Evolutionary conservation across 2,329 filamentous ascomycete genomes (phyloP).

Genomic region (Clarireedia monteithiana): DNA sequence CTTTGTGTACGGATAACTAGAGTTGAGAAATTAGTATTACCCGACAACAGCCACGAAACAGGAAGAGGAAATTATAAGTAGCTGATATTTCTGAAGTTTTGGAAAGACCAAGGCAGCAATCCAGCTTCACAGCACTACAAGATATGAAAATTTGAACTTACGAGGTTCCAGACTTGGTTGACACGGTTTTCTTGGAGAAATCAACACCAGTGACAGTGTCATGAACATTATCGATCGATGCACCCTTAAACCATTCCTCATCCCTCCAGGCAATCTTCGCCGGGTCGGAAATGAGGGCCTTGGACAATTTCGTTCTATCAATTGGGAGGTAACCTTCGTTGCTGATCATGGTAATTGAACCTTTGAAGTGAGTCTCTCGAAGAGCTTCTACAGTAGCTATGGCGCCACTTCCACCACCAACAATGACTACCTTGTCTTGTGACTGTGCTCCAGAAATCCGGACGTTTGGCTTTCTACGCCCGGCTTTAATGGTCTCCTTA

Average conservation of each 20-base stretch:
- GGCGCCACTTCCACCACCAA: conserved; percentile 81
- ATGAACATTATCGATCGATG: conserved; percentile 47
- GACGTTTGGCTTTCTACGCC: conserved; percentile 64
- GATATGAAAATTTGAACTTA: not conserved
- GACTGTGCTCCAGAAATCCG: conserved; percentile 51
- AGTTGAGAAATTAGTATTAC: not conserved
- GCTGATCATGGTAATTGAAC: conserved; percentile 74
- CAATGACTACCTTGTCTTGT: conserved; percentile 66
- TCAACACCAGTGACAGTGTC: conserved; percentile 68
- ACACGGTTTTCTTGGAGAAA: conserved; percentile 64
- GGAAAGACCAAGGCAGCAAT: not conserved
- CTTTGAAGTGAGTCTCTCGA: conserved; percentile 71
- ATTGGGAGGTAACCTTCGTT: conserved; percentile 81
- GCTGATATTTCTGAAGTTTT: not conserved
- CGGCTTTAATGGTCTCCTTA: conserved; percentile 68
- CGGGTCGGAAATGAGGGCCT: conserved; percentile 77
- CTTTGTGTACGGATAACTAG: conserved; percentile 64
- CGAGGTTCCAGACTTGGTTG: conserved; percentile 66
- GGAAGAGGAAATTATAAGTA: not conserved
- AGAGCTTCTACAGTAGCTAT: conserved; percentile 77
- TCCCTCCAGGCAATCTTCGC: conserved; percentile 72
- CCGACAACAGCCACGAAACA: not conserved
- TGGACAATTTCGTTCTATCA: conserved; percentile 92
- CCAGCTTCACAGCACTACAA: not conserved
- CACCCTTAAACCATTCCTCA: conserved; percentile 66